phyloP scores from a whole-genome alignment of 1,284 basidiomycete species.

The Earliella scabrosa region DNA sequence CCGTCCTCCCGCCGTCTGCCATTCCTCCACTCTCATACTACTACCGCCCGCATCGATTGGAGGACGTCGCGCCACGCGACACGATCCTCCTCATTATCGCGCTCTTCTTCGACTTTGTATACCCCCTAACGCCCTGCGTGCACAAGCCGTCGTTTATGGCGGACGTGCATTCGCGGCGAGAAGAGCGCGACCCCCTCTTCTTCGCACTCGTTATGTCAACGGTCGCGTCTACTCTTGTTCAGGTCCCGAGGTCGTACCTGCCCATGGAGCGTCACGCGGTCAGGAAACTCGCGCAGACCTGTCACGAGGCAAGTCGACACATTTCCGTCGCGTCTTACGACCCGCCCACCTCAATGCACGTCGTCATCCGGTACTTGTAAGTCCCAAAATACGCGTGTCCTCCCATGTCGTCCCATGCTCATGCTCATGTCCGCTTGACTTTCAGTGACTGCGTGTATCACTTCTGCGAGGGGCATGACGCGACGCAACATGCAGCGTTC shows the following conservation, averaged over 20 bases:
- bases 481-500: constrained; percentile 83
- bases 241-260: constrained; percentile 79
- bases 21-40: constrained; percentile 74
- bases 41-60: constrained; percentile 69
- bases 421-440: constrained; percentile 11
- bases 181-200: constrained; percentile 85
- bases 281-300: constrained; percentile 76
- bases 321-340: constrained; percentile 81
- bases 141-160: constrained; percentile 88
- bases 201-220: constrained; percentile 87
- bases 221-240: constrained; percentile 81
- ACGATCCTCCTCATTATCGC: constrained; percentile 80
- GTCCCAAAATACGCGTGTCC: constrained; percentile 34
- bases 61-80: constrained; percentile 77
- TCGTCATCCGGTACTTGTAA: constrained; percentile 84
- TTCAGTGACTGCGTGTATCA: constrained; percentile 79
- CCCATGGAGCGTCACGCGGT: constrained; percentile 81
- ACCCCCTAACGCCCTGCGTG: constrained; percentile 82
- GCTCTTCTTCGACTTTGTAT: constrained; percentile 89
- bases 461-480: constrained; percentile 86
- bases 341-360: constrained; percentile 80
- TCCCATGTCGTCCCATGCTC: constrained; percentile 11
- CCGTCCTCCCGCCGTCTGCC: constrained; percentile 51
- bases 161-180: constrained; percentile 74
- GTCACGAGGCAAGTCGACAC: constrained; percentile 80